A percentile compares a stretch with the other conserved stretches of the same genome.
Evolutionary conservation across 108 stramenopile species (phyloP).

Genomic region (Nitzschia sp.): DNA sequence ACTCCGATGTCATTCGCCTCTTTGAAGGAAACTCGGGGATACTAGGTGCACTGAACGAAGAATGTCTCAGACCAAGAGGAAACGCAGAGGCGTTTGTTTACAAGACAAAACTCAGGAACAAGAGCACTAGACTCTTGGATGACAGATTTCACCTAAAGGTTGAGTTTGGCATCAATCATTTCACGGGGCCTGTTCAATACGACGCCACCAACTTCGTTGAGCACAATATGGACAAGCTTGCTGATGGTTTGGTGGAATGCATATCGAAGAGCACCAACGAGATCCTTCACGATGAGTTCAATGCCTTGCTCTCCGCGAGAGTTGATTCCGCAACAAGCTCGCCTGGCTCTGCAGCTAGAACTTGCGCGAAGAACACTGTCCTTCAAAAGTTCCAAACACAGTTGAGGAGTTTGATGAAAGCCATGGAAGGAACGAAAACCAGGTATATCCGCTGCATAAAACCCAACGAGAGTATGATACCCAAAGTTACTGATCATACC

Average conservation of each 20-base stretch:
- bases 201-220: slow-evolving; percentile 77
- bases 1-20: slow-evolving; percentile 79
- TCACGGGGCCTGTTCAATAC: slow-evolving; percentile 83
- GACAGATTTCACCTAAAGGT: slow-evolving; percentile 51
- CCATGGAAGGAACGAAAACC: slow-evolving; percentile 66
- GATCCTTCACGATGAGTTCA: slow-evolving; percentile 58
- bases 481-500: slow-evolving; percentile 58
- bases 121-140: slow-evolving; percentile 46
- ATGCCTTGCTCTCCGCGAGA: slow-evolving; percentile 13
- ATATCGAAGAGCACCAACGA: slow-evolving; percentile 59
- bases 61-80: slow-evolving; percentile 86
- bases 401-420: slow-evolving; percentile 58
- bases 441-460: slow-evolving; percentile 92
- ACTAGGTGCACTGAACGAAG: slow-evolving; percentile 89
- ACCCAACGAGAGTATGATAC: slow-evolving; percentile 71
- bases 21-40: slow-evolving; percentile 89
- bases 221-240: slow-evolving; percentile 81
- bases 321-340: slow-evolving; percentile 8
- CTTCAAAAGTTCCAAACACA: slow-evolving; percentile 67
- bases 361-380: slow-evolving; percentile 53
- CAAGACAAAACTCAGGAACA: slow-evolving; percentile 52
- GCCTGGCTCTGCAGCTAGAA: slow-evolving; percentile 30
- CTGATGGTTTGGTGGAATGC: slow-evolving; percentile 51
- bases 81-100: slow-evolving; percentile 79
- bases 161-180: slow-evolving; percentile 86